These are phyloP conservation scores for Tilletiopsis washingtonensis DNA, from an alignment of 1,284 basidiomycete genomes.

Conservation along the genomic window DNA sequence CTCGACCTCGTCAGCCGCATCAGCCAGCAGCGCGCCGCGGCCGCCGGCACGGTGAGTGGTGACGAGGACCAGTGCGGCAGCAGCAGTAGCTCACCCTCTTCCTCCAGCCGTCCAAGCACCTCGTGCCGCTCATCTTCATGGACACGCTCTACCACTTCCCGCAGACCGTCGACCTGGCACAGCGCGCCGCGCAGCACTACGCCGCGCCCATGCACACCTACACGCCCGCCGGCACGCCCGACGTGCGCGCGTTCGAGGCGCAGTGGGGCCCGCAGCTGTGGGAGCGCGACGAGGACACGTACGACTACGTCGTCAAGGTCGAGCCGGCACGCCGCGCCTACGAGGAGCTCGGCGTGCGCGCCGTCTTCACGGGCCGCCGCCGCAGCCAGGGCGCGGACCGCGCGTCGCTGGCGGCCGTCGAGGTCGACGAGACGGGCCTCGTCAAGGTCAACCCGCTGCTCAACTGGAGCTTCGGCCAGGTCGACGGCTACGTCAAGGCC, in stretches of 20 bases:
- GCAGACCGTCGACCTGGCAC: conserved; percentile 81
- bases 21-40: conserved; percentile 27
- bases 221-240: conserved; percentile 66
- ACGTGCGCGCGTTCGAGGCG: conserved; percentile 67
- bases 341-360: conserved; percentile 66
- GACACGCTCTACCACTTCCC: conserved; percentile 95
- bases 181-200: conserved; percentile 70
- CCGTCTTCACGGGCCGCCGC: conserved; percentile 88
- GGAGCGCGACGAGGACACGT: conserved; percentile 78
- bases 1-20: conserved; percentile 42
- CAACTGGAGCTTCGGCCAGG: conserved; percentile 76
- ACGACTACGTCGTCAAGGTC: conserved; percentile 91
- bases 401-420: conserved; percentile 71
- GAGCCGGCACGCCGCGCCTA: conserved; percentile 89
- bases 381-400: conserved; percentile 86
- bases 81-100: conserved; percentile 1
- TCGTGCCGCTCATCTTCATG: conserved; percentile 47
- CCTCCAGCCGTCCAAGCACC: conserved; percentile 20
- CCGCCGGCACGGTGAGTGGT: conserved; percentile 11
- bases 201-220: conserved; percentile 66
- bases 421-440: conserved; percentile 83
- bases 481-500: conserved; percentile 75
- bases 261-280: conserved; percentile 76
- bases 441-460: conserved; percentile 93
- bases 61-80: too few species aligned